Evolutionary conservation across 495 filamentous ascomycete species (phyloP).

Genomic region (Immersiella caudata): DNA sequence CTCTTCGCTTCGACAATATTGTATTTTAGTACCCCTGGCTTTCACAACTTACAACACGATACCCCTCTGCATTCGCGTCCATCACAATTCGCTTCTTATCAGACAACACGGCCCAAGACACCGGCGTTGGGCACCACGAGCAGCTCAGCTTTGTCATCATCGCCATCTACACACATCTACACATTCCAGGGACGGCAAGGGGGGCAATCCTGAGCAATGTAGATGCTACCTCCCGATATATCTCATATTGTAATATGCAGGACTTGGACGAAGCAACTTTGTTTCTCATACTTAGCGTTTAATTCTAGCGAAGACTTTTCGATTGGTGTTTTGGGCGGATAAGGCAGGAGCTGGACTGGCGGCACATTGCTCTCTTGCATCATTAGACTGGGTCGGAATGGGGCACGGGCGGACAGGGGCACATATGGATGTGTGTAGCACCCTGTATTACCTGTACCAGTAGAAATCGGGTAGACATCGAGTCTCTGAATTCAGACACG

Average conservation of each 20-base stretch:
- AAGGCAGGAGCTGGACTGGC: background rate
- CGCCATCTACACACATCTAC: background rate
- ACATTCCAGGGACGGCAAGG: background rate
- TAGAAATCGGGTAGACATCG: background rate
- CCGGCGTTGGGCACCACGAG: background rate
- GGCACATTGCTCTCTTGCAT: background rate
- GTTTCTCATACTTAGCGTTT: background rate
- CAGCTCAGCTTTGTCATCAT: background rate
- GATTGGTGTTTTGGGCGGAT: background rate
- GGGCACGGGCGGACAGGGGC: background rate
- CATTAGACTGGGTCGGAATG: background rate
- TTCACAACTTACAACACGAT: background rate
- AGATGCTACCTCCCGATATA: background rate
- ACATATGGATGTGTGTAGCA: background rate
- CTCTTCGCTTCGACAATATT: background rate
- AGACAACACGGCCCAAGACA: background rate
- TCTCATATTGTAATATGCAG: constrained; percentile 5
- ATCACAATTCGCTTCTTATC: background rate
- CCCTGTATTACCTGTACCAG: background rate
- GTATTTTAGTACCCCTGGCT: background rate
- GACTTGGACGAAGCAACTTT: background rate
- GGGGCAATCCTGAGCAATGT: background rate
- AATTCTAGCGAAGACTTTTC: background rate
- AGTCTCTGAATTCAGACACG: background rate
- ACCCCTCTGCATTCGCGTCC: background rate